Percentiles rank a stretch among this genome's conserved stretches.
phyloP scores from a whole-genome alignment of 768 basidiomycete genomes.

The Mycena crocata region DNA sequence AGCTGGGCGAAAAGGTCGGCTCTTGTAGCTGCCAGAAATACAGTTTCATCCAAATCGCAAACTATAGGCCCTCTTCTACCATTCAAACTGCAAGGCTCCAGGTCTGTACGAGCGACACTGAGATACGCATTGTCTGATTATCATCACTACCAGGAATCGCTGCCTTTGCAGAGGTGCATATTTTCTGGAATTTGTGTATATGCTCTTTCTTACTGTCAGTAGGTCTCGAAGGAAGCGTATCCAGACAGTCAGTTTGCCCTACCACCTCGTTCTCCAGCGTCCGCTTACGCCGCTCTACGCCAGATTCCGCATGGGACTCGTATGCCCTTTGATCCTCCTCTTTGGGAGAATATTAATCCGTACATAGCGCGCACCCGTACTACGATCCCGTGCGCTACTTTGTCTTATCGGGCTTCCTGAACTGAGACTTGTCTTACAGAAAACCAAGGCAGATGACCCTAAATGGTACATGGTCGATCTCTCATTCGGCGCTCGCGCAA shows the following conservation, averaged over 20 bases:
- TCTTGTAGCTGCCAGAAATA: background rate
- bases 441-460: constrained; percentile 79
- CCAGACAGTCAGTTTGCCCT: constrained; percentile 78
- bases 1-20: constrained; percentile 75
- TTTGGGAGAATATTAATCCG: constrained; percentile 22
- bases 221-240: constrained; percentile 89
- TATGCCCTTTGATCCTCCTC: constrained; percentile 48
- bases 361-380: constrained; percentile 75
- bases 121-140: constrained; percentile 1
- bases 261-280: constrained; percentile 11
- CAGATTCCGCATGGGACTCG: constrained; percentile 94
- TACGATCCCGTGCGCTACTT: constrained; percentile 70
- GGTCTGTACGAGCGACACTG: constrained; percentile 54
- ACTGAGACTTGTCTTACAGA: constrained; percentile 54
- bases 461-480: constrained; percentile 96
- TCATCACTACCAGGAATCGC: constrained; percentile 67
- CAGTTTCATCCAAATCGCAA: background rate
- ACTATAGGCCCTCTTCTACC: constrained; percentile 82
- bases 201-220: constrained; percentile 5
- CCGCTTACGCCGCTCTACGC: constrained; percentile 1
- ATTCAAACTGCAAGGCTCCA: constrained; percentile 87
- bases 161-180: constrained; percentile 79
- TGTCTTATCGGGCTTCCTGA: background rate
- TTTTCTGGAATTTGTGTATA: constrained; percentile 4
- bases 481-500: constrained; percentile 71